Evolutionary conservation across 2,329 filamentous ascomycete genomes (phyloP).

Genomic region (Tolypocladium inflatum): DNA sequence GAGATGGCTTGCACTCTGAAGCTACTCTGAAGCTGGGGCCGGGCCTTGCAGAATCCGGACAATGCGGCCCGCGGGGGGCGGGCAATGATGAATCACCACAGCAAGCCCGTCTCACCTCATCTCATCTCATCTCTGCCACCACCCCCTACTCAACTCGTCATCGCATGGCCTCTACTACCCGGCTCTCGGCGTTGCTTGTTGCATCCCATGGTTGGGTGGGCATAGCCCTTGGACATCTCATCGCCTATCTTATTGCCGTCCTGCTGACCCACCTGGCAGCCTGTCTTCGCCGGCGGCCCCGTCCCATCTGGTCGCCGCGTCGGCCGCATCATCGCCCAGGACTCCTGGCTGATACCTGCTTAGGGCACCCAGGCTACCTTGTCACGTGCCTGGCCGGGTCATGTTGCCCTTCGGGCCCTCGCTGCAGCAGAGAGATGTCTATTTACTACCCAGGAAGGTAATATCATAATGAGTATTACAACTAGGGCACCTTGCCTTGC

Average conservation of each 20-base stretch:
- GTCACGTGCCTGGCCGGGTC: background rate
- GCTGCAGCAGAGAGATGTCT: background rate
- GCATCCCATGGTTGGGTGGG: background rate
- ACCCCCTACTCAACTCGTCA: background rate
- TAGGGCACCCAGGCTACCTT: background rate
- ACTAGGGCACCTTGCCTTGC: background rate
- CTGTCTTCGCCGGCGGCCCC: too few relatives aligned
- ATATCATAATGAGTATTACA: too few relatives aligned
- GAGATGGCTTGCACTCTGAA: background rate
- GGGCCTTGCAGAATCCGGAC: background rate
- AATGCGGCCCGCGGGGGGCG: too few relatives aligned
- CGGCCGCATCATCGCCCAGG: background rate
- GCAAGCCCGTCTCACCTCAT: background rate
- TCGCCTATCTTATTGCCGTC: background rate
- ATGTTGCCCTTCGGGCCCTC: background rate
- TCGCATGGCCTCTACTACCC: background rate
- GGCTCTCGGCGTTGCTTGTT: background rate
- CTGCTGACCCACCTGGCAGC: background rate
- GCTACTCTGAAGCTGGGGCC: background rate
- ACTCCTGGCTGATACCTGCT: background rate
- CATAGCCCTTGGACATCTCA: background rate
- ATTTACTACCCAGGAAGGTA: background rate
- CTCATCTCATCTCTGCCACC: background rate
- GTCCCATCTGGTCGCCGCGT: background rate
- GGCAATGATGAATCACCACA: background rate